A percentile compares a stretch with the other conserved stretches of the same genome.
Conservation (phyloP, 495 filamentous ascomycete species). For the Tuber indicum region DNA sequence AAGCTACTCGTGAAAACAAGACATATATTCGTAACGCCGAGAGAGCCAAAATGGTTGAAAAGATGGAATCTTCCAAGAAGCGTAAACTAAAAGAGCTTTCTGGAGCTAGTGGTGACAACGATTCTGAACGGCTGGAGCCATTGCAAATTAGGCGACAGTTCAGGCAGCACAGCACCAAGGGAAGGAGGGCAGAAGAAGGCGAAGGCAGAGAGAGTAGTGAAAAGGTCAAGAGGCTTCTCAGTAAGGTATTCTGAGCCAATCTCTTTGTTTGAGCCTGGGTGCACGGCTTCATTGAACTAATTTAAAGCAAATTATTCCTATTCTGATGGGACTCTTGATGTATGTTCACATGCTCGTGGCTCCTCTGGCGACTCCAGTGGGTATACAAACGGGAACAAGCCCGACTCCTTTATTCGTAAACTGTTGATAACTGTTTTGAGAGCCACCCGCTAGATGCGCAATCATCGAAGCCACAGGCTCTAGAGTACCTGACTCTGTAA, state of each 20-base stretch:
- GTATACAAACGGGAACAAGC: neutral
- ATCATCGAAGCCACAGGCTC: neutral
- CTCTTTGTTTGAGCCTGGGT: neutral
- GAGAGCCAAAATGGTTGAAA: slow-evolving; percentile 64
- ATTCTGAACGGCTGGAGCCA: slow-evolving; percentile 35
- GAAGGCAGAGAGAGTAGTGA: slow-evolving; percentile 52
- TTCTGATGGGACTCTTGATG: neutral
- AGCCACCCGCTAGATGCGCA: neutral
- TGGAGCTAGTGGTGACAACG: slow-evolving; percentile 29
- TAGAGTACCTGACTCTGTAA: neutral
- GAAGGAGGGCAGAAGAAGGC: slow-evolving; percentile 48
- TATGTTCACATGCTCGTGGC: neutral
- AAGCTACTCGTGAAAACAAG: slow-evolving; percentile 74
- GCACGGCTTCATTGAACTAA: neutral
- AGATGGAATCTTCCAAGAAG: slow-evolving; percentile 60
- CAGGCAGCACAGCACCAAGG: slow-evolving; percentile 60
- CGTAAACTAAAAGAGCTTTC: slow-evolving; percentile 44
- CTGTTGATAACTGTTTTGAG: neutral
- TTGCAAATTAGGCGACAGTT: slow-evolving; percentile 55
- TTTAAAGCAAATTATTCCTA: neutral
- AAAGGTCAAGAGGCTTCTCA: slow-evolving; percentile 68
- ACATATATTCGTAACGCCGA: slow-evolving; percentile 72
- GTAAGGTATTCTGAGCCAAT: slow-evolving; percentile 63
- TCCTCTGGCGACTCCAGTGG: neutral
- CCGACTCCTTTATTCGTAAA: neutral